Evolutionary conservation across 805 yeast genomes (phyloP).

Genomic region (Saturnispora sanitii): DNA sequence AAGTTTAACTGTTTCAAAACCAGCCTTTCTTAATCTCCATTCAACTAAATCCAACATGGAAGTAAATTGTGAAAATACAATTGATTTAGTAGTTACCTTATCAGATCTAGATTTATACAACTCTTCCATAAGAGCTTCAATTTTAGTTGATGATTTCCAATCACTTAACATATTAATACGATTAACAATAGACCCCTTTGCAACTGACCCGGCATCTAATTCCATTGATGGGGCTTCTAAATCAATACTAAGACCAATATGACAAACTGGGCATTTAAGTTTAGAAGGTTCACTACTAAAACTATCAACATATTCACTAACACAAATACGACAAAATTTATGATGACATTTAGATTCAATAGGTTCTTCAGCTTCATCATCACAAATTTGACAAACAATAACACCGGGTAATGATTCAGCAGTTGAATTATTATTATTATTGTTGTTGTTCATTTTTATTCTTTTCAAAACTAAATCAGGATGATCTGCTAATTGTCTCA

Average conservation of each 20-base stretch:
- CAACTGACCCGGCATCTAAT: conserved; percentile 46
- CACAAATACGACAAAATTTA: conserved; percentile 84
- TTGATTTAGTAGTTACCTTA: conserved; percentile 81
- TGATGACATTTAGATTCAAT: conserved; percentile 93
- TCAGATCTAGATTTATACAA: conserved; percentile 80
- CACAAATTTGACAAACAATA: conserved; percentile 86
- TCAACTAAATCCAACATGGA: conserved; percentile 91
- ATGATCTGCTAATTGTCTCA: conserved; percentile 97
- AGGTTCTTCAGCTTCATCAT: conserved; percentile 97
- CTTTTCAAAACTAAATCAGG: conserved; percentile 88
- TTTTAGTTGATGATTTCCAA: conserved; percentile 93
- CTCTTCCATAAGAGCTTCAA: conserved; percentile 93
- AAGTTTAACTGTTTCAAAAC: conserved; percentile 85
- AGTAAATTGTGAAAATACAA: conserved; percentile 87
- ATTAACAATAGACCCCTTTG: conserved; percentile 70
- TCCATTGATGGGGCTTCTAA: conserved; percentile 77
- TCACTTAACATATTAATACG: conserved; percentile 78
- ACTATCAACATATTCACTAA: conserved; percentile 81
- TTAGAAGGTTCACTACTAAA: conserved; percentile 48
- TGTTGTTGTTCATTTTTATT: conserved; percentile 30
- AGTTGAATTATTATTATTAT: conserved; percentile 15
- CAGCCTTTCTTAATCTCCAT: conserved; percentile 92
- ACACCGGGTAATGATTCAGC: conserved; percentile 31
- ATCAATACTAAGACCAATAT: conserved; percentile 85
- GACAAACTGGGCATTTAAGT: conserved; percentile 92